Evolutionary conservation across 805 yeast genomes (phyloP).

Genomic region (Cephaloascus fragrans): DNA sequence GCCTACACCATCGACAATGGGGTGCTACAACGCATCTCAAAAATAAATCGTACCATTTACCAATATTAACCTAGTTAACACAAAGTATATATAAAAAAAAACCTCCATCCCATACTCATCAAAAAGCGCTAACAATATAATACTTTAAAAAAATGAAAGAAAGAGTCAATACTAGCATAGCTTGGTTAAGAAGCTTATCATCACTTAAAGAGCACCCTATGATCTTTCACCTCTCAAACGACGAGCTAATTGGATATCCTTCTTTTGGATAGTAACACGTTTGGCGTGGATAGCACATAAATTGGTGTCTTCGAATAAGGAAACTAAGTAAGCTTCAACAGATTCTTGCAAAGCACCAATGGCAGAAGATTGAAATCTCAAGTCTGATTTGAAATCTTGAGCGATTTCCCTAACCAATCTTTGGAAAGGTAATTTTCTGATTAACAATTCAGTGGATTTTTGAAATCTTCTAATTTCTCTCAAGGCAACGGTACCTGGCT

Average conservation of each 20-base stretch:
- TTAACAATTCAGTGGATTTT: constrained; percentile 34
- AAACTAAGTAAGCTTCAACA: constrained; percentile 37
- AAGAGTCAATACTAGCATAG: background rate
- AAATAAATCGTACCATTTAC: too few species aligned
- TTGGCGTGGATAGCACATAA: constrained; percentile 40
- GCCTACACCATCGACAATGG: too few species aligned
- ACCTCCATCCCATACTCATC: background rate
- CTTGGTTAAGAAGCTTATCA: too few species aligned
- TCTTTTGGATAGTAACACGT: constrained; percentile 38
- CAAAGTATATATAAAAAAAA: too few species aligned
- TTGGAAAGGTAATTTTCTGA: constrained; percentile 38
- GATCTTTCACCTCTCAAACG: constrained; percentile 41
- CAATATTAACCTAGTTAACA: background rate
- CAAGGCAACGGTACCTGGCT: constrained; percentile 40
- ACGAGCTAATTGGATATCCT: constrained; percentile 38
- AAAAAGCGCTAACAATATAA: too few species aligned
- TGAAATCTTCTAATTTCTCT: constrained; percentile 40
- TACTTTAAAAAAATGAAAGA: background rate
- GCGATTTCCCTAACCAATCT: constrained; percentile 39
- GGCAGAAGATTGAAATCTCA: constrained; percentile 37
- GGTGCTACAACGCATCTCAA: too few species aligned
- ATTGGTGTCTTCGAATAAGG: constrained; percentile 37
- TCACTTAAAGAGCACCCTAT: background rate
- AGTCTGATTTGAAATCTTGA: constrained; percentile 36
- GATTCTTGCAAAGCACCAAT: constrained; percentile 39